phyloP scores from a whole-genome alignment of 2,329 filamentous ascomycete genomes.

The Fusarium anthophilum region DNA sequence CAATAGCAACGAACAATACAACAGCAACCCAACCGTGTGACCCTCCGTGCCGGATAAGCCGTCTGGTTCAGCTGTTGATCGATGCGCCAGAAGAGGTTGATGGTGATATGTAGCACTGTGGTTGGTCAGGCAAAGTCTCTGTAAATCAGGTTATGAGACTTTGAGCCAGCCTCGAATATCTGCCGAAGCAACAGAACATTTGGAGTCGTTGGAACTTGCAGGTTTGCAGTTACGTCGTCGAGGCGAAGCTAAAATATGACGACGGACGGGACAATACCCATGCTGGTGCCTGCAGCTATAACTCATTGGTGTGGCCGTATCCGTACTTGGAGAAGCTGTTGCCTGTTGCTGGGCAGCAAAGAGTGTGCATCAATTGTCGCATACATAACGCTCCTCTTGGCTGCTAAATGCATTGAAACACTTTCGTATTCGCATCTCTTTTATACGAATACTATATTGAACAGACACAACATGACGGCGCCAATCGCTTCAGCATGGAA shows the following conservation, averaged over 20 bases:
- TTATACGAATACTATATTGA: constrained; percentile 22
- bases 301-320: constrained; percentile 18
- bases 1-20: constrained; percentile 9
- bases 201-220: constrained; percentile 4
- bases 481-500: constrained; percentile 28
- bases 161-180: constrained; percentile 7
- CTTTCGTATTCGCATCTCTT: constrained; percentile 28
- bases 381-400: constrained; percentile 14
- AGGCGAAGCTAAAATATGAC: constrained; percentile 30
- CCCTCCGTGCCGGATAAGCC: constrained; percentile 2
- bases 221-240: constrained; percentile 1
- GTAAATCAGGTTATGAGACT: constrained; percentile 14
- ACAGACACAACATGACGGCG: constrained; percentile 1
- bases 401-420: neutral
- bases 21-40: constrained; percentile 9
- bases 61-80: constrained; percentile 12
- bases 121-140: constrained; percentile 10
- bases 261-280: constrained; percentile 7
- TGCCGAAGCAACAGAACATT: constrained; percentile 9
- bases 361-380: neutral
- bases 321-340: neutral
- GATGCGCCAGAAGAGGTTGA: constrained; percentile 3
- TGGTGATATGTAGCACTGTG: constrained; percentile 2
- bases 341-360: neutral
- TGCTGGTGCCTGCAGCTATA: constrained; percentile 17